phyloP scores from a whole-genome alignment of 2,329 filamentous ascomycete species.

The Fusarium cicatricum region DNA sequence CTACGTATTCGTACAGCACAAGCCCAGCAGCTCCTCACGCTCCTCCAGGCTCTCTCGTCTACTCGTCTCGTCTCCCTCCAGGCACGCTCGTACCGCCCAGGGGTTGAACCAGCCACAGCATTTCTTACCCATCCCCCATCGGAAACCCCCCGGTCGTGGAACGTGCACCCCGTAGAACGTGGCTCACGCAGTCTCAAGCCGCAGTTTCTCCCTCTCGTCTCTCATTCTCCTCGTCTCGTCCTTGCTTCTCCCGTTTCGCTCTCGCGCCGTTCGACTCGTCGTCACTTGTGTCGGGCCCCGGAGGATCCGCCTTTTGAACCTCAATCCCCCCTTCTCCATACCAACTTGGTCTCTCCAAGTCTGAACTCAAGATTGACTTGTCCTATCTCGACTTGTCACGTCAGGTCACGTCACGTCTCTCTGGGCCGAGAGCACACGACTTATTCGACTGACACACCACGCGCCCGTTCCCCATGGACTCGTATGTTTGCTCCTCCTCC shows the following conservation, averaged over 20 bases:
- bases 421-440: conserved; percentile 38
- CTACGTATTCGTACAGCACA: conserved; percentile 31
- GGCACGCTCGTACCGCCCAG: not conserved
- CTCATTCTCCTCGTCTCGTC: conserved; percentile 1
- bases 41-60: conserved; percentile 3
- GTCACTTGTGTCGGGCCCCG: conserved; percentile 22
- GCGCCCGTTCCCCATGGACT: conserved; percentile 42
- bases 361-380: conserved; percentile 10
- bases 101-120: conserved; percentile 29
- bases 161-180: conserved; percentile 29
- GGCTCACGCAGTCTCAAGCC: conserved; percentile 29
- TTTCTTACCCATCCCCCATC: conserved; percentile 15
- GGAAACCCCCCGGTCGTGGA: conserved; percentile 10
- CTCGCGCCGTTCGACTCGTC: conserved; percentile 24
- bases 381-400: conserved; percentile 26
- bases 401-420: conserved; percentile 41
- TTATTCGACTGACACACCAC: conserved; percentile 37
- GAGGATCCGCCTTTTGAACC: conserved; percentile 27
- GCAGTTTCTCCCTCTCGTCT: conserved; percentile 10
- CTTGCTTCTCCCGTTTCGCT: conserved; percentile 6
- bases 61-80: not conserved
- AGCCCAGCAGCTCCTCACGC: too few relatives aligned
- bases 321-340: conserved; percentile 8
- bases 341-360: conserved; percentile 13
- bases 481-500: conserved; percentile 39